Conservation (phyloP, 352 stramenopile species). For the Phytophthora nicotianae region DNA sequence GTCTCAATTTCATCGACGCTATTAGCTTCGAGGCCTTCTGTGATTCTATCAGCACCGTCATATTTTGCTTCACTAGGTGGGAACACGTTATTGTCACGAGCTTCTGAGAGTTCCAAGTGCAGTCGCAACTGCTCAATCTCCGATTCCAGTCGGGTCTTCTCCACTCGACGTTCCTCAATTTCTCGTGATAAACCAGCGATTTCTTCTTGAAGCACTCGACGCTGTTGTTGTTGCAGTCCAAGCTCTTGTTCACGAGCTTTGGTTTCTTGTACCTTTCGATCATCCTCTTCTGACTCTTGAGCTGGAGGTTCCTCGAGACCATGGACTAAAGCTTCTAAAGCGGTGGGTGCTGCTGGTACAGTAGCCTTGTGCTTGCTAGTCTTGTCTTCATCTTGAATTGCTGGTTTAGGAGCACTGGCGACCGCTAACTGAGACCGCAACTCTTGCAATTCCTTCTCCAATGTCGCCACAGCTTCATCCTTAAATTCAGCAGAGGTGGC, state of each 20-base stretch:
- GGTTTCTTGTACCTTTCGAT: conserved; percentile 2
- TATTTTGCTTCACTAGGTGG: conserved; percentile 29
- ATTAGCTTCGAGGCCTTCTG: conserved; percentile 10
- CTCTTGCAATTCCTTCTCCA: conserved; percentile 41
- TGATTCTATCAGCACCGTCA: conserved; percentile 5
- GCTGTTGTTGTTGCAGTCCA: conserved; percentile 26
- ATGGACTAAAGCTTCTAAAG: background rate
- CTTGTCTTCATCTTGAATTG: background rate
- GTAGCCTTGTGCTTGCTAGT: background rate
- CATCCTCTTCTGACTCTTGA: background rate
- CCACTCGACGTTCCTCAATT: conserved; percentile 39
- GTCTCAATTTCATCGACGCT: conserved; percentile 20
- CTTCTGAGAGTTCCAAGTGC: conserved; percentile 61
- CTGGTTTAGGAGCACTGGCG: background rate
- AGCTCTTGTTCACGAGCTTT: conserved; percentile 4
- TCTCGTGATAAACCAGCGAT: conserved; percentile 44
- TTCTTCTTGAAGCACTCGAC: conserved; percentile 23
- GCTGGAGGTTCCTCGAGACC: too few species aligned
- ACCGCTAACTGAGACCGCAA: conserved; percentile 35
- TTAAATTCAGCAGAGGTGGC: conserved; percentile 1
- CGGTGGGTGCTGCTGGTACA: conserved; percentile 2
- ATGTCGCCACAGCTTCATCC: conserved; percentile 12
- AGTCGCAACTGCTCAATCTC: conserved; percentile 69
- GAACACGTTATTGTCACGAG: conserved; percentile 7
- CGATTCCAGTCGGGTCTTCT: conserved; percentile 59